These are phyloP conservation scores for Nadsonia starkeyi-henricii DNA, from an alignment of 1,139 yeast genomes.

Conservation along the genomic window DNA sequence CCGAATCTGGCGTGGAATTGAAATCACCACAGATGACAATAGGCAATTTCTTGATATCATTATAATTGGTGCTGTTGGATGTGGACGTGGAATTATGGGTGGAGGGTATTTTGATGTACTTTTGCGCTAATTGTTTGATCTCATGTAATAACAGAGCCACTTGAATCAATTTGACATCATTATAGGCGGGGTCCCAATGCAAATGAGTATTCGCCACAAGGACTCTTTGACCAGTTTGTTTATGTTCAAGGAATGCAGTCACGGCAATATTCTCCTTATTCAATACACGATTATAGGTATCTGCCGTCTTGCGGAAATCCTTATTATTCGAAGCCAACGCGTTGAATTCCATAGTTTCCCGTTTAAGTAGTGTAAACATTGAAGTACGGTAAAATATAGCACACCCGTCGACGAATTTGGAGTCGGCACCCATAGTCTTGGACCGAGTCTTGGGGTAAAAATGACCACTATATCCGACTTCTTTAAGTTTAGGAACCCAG, in stretches of 20 bases:
- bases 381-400: conserved; percentile 69
- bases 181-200: conserved; percentile 96
- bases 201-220: conserved; percentile 83
- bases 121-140: conserved; percentile 48
- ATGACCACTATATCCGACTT: conserved; percentile 50
- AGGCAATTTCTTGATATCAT: conserved; percentile 54
- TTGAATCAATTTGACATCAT: conserved; percentile 93
- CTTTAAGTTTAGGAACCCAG: conserved; percentile 65
- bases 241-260: conserved; percentile 63
- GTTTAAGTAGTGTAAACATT: conserved; percentile 57
- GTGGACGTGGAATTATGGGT: conserved; percentile 17
- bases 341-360: conserved; percentile 71
- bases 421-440: conserved; percentile 69
- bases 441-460: conserved; percentile 87
- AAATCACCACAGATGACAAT: conserved; percentile 88
- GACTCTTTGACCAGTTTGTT: conserved; percentile 42
- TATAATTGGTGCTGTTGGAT: conserved; percentile 19
- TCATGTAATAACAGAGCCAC: conserved; percentile 87
- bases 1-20: conserved; percentile 76
- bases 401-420: conserved; percentile 93
- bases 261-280: conserved; percentile 89
- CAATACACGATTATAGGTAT: conserved; percentile 90
- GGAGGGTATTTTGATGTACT: conserved; percentile 29
- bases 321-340: conserved; percentile 79
- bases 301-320: conserved; percentile 84